Percentiles rank a stretch among this genome's conserved stretches.
phyloP scores from a whole-genome alignment of 2,329 filamentous ascomycete genomes.

The Biscogniauxia mediterranea region DNA sequence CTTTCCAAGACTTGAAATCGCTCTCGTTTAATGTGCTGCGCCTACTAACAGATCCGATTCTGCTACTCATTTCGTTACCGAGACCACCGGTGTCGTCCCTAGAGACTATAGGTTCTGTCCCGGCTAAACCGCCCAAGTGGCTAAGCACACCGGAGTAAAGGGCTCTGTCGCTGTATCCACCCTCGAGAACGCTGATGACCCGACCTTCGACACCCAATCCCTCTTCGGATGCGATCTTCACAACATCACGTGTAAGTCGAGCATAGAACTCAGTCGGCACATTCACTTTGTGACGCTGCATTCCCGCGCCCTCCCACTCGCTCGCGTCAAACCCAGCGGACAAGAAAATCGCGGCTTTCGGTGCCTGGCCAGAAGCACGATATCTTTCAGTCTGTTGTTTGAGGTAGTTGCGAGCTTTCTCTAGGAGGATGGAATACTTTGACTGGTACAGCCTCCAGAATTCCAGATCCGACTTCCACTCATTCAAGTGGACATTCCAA shows the following conservation, averaged over 20 bases:
- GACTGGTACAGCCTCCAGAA: conserved; percentile 88
- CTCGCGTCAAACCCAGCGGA: conserved; percentile 97
- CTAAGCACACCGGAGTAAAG: conserved; percentile 85
- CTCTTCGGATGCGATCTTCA: conserved; percentile 77
- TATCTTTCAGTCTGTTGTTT: conserved; percentile 67
- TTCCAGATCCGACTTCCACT: conserved; percentile 78
- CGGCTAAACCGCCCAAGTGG: conserved; percentile 80
- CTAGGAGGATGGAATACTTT: conserved; percentile 72
- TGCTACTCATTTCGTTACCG: conserved; percentile 58
- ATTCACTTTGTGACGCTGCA: conserved; percentile 95
- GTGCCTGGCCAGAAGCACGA: conserved; percentile 54
- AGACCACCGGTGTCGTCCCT: conserved; percentile 44
- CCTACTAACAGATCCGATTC: conserved; percentile 41
- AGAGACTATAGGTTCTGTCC: conserved; percentile 43
- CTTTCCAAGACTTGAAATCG: conserved; percentile 31
- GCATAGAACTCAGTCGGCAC: conserved; percentile 98
- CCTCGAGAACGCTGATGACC: conserved; percentile 90
- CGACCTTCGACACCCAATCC: conserved; percentile 76
- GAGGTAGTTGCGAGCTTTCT: conserved; percentile 80
- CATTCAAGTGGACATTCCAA: conserved; percentile 92
- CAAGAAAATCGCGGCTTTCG: conserved; percentile 87
- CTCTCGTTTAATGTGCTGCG: conserved; percentile 32
- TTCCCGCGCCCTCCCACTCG: conserved; percentile 86
- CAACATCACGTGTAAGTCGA: conserved; percentile 80
- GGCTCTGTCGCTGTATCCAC: conserved; percentile 92